These are phyloP conservation scores for Plantago elongata DNA, from an alignment of 257 asterid genomes.

Conservation along the genomic window DNA sequence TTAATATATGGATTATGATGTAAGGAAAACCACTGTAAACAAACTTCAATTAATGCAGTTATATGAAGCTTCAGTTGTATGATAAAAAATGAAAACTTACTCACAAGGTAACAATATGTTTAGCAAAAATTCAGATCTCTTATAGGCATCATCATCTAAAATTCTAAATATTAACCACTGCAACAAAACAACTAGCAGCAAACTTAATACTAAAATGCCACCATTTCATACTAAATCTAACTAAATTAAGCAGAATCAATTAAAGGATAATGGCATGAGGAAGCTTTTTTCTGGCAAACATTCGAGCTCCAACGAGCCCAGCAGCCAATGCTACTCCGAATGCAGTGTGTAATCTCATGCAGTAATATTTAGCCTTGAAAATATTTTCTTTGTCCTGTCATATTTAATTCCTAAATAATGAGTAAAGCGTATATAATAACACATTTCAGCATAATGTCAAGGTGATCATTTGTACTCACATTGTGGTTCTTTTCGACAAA, in stretches of 20 bases:
- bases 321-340: conserved; percentile 72
- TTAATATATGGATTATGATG: no score
- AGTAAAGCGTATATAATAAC: neutral
- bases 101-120: no score
- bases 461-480: conserved; percentile 32
- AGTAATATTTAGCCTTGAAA: conserved; percentile 69
- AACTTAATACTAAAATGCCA: no score
- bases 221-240: neutral
- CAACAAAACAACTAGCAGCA: no score
- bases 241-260: neutral
- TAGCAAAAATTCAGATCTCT: no score
- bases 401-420: neutral
- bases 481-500: conserved; percentile 55
- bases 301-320: conserved; percentile 63
- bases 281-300: conserved; percentile 39
- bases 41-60: no score
- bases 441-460: neutral
- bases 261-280: conserved; percentile 34
- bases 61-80: no score
- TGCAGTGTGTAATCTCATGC: conserved; percentile 66
- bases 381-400: conserved; percentile 57
- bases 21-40: no score
- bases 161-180: no score
- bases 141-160: no score
- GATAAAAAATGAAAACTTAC: no score